Percentiles rank a stretch among this genome's conserved stretches.
Conservation (phyloP, 2,329 filamentous ascomycete genomes). For the Colletotrichum horii region DNA sequence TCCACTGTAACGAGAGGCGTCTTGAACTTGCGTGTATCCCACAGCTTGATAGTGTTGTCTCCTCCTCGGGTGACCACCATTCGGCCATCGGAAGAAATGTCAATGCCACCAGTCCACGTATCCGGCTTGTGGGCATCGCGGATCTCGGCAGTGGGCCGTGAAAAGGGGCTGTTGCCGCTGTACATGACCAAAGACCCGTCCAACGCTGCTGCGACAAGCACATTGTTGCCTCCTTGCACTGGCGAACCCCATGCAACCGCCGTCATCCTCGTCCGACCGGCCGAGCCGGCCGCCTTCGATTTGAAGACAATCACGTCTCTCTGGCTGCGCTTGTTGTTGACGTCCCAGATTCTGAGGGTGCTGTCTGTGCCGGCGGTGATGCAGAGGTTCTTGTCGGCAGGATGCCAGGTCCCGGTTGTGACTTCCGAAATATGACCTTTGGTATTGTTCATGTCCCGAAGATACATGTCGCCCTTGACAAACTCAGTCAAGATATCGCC, state of each 20-base stretch:
- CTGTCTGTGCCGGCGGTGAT: constrained; percentile 94
- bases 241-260: constrained; percentile 85
- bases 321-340: constrained; percentile 88
- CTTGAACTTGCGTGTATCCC: constrained; percentile 97
- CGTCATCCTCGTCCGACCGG: constrained; percentile 92
- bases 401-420: constrained; percentile 89
- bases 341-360: constrained; percentile 95
- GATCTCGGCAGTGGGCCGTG: constrained; percentile 82
- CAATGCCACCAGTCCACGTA: constrained; percentile 91
- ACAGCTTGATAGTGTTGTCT: constrained; percentile 92
- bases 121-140: constrained; percentile 80
- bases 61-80: constrained; percentile 91
- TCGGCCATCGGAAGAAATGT: constrained; percentile 88
- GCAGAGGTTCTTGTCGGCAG: constrained; percentile 81
- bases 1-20: constrained; percentile 79
- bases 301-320: constrained; percentile 97
- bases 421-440: constrained; percentile 96
- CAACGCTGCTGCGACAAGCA: constrained; percentile 82
- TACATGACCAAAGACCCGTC: constrained; percentile 95
- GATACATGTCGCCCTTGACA: constrained; percentile 97
- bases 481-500: constrained; percentile 87
- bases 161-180: constrained; percentile 85
- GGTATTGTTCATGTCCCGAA: constrained; percentile 96
- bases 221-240: constrained; percentile 75
- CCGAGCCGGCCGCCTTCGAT: constrained; percentile 84